Conservation (phyloP, 257 asterid genomes). For the Petrea volubilis region DNA sequence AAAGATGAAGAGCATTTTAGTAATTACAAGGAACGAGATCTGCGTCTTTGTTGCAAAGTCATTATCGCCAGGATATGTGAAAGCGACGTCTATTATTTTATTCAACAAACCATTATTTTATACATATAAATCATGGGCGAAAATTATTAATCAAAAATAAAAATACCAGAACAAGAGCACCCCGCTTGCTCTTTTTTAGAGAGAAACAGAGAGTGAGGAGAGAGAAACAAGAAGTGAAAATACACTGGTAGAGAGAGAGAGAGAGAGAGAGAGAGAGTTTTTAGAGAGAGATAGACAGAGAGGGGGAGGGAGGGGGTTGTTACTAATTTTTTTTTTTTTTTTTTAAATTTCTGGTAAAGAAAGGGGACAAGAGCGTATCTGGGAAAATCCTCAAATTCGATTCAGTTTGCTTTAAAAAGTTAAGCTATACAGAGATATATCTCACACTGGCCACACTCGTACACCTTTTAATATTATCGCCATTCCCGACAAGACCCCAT, state of each 20-base stretch:
- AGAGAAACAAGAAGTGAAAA: too few species aligned
- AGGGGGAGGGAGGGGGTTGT: conserved; percentile 4
- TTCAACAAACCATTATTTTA: conserved; percentile 22
- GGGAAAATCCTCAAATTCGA: conserved; percentile 72
- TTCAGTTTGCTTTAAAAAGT: conserved; percentile 58
- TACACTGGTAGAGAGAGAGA: background rate
- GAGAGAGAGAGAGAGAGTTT: background rate
- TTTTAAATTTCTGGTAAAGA: too few species aligned
- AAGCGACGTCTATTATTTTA: conserved; percentile 41
- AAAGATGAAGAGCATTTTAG: conserved; percentile 28
- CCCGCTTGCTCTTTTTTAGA: background rate
- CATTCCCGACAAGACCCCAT: conserved; percentile 7
- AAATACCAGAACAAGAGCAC: background rate
- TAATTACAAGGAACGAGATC: conserved; percentile 52
- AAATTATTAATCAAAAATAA: background rate
- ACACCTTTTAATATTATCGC: conserved; percentile 14
- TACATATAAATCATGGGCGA: background rate
- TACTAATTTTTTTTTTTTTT: background rate
- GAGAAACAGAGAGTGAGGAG: too few species aligned
- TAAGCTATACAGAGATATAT: conserved; percentile 20
- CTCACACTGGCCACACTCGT: conserved; percentile 24
- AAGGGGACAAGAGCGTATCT: conserved; percentile 72
- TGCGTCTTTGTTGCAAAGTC: conserved; percentile 63
- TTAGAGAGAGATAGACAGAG: background rate
- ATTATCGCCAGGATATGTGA: conserved; percentile 72